A percentile compares a stretch with the other conserved stretches of the same genome.
Evolutionary conservation across 2,329 filamentous ascomycete genomes (phyloP).

Genomic region (Aspergillus piperis): DNA sequence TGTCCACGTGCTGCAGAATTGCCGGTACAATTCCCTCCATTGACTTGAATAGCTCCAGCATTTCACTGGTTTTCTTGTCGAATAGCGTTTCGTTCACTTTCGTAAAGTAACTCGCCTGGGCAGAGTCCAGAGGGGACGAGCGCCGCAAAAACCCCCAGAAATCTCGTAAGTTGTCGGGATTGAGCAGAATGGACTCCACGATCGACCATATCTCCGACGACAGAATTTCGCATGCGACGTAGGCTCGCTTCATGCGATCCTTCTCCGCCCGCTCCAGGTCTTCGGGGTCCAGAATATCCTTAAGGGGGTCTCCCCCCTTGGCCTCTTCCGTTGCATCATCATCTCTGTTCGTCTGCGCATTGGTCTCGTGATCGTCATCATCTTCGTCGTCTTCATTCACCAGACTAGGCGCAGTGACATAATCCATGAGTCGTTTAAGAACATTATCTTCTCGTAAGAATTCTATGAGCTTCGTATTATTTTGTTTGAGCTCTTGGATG

Average conservation of each 20-base stretch:
- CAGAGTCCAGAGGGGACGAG: conserved; percentile 81
- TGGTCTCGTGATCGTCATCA: conserved; percentile 49
- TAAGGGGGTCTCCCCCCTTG: conserved; percentile 40
- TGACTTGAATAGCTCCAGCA: conserved; percentile 85
- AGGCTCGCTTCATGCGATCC: conserved; percentile 89
- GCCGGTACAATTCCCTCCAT: conserved; percentile 78
- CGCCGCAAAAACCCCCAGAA: conserved; percentile 91
- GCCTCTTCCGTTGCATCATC: conserved; percentile 36
- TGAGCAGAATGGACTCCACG: conserved; percentile 86
- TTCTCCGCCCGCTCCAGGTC: conserved; percentile 77
- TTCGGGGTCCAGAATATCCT: conserved; percentile 39
- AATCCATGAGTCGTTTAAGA: conserved; percentile 81
- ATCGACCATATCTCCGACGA: conserved; percentile 98
- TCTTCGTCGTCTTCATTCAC: conserved; percentile 56
- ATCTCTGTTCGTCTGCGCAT: conserved; percentile 29
- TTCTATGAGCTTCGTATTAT: conserved; percentile 96
- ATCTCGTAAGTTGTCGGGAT: conserved; percentile 71
- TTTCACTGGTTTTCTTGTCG: conserved; percentile 97
- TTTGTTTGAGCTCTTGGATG: conserved; percentile 96
- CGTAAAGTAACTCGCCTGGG: conserved; percentile 96
- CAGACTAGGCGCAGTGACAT: conserved; percentile 76
- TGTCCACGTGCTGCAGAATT: conserved; percentile 91
- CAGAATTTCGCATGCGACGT: conserved; percentile 87
- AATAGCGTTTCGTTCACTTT: conserved; percentile 98
- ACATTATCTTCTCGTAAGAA: conserved; percentile 86